Conservation (phyloP, 495 filamentous ascomycete species). For the Aspergillus taichungensis region DNA sequence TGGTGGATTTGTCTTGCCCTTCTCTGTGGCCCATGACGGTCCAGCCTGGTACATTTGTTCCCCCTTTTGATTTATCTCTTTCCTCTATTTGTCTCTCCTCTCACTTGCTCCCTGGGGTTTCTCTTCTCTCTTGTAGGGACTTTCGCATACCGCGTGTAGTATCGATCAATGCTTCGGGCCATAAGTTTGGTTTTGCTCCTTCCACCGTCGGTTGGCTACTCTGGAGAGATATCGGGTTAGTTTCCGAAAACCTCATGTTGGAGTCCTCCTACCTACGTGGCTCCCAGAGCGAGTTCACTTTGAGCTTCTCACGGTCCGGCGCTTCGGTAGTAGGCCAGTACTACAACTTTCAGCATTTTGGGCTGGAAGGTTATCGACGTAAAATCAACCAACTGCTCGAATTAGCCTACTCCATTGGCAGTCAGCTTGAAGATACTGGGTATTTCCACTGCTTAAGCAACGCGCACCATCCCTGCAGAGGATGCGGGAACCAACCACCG, state of each 20-base stretch:
- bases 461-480: slow-evolving; percentile 42
- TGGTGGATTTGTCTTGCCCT: slow-evolving; percentile 67
- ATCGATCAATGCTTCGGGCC: slow-evolving; percentile 66
- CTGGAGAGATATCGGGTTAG: slow-evolving; percentile 58
- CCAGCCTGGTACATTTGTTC: slow-evolving; percentile 42
- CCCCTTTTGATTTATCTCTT: neutral
- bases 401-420: slow-evolving; percentile 59
- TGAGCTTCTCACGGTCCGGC: slow-evolving; percentile 69
- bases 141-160: slow-evolving; percentile 64
- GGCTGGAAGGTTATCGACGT: slow-evolving; percentile 52
- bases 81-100: too few relatives aligned
- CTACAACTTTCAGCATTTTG: slow-evolving; percentile 68
- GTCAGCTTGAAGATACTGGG: slow-evolving; percentile 57
- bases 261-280: slow-evolving; percentile 70
- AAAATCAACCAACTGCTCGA: slow-evolving; percentile 66
- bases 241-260: slow-evolving; percentile 65
- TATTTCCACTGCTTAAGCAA: slow-evolving; percentile 60
- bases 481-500: slow-evolving; percentile 13
- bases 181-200: slow-evolving; percentile 69
- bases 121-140: slow-evolving; percentile 34
- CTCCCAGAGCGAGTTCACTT: slow-evolving; percentile 62
- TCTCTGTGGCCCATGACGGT: slow-evolving; percentile 53
- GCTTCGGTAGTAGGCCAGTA: slow-evolving; percentile 68
- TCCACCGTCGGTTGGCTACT: slow-evolving; percentile 68
- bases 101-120: too few relatives aligned